Evolutionary conservation across 345 rosid genomes (phyloP).

Genomic region (Aegle marmelos): DNA sequence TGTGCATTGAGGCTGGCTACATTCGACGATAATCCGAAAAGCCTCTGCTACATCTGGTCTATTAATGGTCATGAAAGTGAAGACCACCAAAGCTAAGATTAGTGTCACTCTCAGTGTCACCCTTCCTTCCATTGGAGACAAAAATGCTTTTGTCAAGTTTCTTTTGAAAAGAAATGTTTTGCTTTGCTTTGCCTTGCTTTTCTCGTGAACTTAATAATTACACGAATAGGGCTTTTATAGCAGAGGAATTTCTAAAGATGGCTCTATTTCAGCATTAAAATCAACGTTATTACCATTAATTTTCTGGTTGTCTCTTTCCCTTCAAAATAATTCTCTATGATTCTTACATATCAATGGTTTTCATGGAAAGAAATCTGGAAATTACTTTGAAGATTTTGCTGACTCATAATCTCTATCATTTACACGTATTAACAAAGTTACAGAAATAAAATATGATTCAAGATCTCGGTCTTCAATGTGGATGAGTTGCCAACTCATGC

Average conservation of each 20-base stretch:
- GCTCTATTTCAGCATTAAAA: neutral
- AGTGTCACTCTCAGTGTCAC: neutral
- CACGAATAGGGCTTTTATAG: neutral
- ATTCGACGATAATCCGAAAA: neutral
- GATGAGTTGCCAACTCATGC: no score
- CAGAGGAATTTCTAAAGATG: neutral
- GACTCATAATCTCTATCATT: no score
- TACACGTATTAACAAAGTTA: no score
- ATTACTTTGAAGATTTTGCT: no score
- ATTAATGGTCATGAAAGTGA: neutral
- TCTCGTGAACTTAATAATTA: neutral
- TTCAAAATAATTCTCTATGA: no score
- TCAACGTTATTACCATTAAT: neutral
- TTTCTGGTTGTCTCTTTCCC: neutral
- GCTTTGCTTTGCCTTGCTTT: neutral
- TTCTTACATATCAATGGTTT: no score
- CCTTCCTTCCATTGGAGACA: neutral
- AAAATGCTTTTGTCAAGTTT: neutral
- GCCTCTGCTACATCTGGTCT: neutral
- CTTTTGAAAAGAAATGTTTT: neutral
- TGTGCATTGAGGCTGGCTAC: neutral
- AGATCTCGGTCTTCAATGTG: no score
- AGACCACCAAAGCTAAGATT: neutral
- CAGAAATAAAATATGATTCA: no score
- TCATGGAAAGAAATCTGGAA: no score